Conservation (phyloP, 2,329 filamentous ascomycete species). For the Colletotrichum camelliae region DNA sequence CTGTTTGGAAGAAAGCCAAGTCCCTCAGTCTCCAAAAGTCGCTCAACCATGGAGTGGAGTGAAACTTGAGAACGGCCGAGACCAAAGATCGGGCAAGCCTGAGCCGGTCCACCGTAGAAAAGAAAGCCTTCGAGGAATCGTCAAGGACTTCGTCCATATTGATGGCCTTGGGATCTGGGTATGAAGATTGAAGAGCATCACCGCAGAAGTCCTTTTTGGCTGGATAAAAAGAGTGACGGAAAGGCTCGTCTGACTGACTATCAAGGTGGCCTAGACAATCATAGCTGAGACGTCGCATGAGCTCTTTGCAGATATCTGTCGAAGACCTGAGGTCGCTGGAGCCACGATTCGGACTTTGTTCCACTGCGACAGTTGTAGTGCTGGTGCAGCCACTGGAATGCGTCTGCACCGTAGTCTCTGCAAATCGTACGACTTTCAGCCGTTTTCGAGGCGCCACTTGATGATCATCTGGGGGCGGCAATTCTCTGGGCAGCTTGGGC, state of each 20-base stretch:
- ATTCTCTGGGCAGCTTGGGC: neutral
- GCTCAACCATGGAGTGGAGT: constrained; percentile 2
- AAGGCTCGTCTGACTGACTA: neutral
- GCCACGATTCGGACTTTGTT: neutral
- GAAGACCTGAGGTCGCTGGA: neutral
- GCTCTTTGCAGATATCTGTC: neutral
- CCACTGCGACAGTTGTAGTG: neutral
- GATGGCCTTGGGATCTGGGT: neutral
- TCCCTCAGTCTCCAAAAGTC: constrained; percentile 5
- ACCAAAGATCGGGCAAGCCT: neutral
- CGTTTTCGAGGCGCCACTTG: neutral
- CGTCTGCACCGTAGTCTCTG: neutral
- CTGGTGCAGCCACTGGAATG: neutral
- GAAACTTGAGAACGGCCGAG: neutral
- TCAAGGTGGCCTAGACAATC: constrained; percentile 5
- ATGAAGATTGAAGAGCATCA: no score
- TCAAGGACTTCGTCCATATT: neutral
- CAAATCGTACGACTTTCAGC: neutral
- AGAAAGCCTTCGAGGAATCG: neutral
- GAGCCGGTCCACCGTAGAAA: neutral
- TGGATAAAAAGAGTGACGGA: constrained; percentile 3
- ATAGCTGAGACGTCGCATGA: neutral
- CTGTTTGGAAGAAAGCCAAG: neutral
- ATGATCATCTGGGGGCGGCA: neutral
- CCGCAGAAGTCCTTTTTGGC: neutral